phyloP scores from a whole-genome alignment of 106 monocot genomes.

The Acanthochlamys bracteata region DNA sequence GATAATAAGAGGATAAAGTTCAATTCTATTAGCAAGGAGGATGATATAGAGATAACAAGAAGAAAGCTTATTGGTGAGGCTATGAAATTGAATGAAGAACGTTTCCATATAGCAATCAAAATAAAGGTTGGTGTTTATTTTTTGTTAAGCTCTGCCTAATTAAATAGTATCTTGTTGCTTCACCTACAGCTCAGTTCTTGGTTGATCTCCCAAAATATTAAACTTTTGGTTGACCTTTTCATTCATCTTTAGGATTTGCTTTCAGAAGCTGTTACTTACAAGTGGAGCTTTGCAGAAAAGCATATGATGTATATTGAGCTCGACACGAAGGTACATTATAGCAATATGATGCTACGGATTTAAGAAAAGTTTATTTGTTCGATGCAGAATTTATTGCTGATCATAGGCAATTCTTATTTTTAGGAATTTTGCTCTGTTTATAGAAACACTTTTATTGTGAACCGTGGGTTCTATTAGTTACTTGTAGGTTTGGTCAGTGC shows the following conservation, averaged over 20 bases:
- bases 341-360: too few relatives aligned
- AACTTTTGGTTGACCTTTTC: neutral
- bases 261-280: conserved; percentile 54
- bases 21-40: conserved; percentile 58
- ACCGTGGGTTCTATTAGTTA: too few relatives aligned
- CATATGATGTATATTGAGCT: conserved; percentile 66
- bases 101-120: conserved; percentile 54
- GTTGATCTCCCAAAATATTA: too few relatives aligned
- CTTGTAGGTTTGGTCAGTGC: too few relatives aligned
- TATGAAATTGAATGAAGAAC: conserved; percentile 38
- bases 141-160: too few relatives aligned
- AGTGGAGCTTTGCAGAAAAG: conserved; percentile 54
- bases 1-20: conserved; percentile 67
- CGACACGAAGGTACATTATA: conserved; percentile 52
- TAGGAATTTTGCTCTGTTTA: too few relatives aligned
- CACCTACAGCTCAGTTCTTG: too few relatives aligned
- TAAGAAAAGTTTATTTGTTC: too few relatives aligned
- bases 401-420: too few relatives aligned
- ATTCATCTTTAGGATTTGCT: conserved; percentile 45
- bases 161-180: too few relatives aligned
- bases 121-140: conserved; percentile 40
- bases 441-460: too few relatives aligned
- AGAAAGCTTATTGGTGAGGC: conserved; percentile 62
- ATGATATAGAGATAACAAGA: conserved; percentile 50
- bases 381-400: too few relatives aligned